Evolutionary conservation across 345 rosid species (phyloP).

Genomic region (Abelmoschus esculentus): DNA sequence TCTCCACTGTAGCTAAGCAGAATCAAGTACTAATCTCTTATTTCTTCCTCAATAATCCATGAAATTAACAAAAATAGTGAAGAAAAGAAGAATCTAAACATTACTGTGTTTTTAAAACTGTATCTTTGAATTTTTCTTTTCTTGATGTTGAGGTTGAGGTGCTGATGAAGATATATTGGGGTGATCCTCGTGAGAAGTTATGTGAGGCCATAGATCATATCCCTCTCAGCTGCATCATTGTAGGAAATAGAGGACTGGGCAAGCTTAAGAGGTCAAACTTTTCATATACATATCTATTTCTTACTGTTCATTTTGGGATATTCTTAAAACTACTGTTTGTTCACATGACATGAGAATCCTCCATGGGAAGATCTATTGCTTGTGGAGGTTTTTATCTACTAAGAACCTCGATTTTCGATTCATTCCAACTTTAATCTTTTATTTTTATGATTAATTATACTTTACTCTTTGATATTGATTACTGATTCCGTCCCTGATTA

Average conservation of each 20-base stretch:
- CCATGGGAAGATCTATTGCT: no score
- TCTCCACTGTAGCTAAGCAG: background rate
- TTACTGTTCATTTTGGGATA: background rate
- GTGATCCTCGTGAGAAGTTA: constrained; percentile 62
- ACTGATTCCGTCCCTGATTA: no score
- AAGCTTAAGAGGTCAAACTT: constrained; percentile 48
- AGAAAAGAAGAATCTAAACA: no score
- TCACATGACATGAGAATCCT: no score
- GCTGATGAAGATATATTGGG: constrained; percentile 57
- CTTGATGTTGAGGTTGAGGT: constrained; percentile 19
- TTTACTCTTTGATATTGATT: no score
- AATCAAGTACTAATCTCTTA: background rate
- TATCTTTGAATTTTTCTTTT: background rate
- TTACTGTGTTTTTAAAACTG: no score
- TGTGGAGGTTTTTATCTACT: no score
- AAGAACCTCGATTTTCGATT: no score
- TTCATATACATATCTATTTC: background rate
- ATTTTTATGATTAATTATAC: no score
- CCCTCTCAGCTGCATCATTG: constrained; percentile 48
- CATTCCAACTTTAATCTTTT: no score
- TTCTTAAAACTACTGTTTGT: no score
- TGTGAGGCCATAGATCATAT: constrained; percentile 60
- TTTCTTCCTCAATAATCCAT: background rate
- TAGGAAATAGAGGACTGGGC: constrained; percentile 70
- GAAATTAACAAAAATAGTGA: no score